Base-by-base conservation (phyloP, 805 yeast species). In the Myxozyma vanderwaltii region DNA sequence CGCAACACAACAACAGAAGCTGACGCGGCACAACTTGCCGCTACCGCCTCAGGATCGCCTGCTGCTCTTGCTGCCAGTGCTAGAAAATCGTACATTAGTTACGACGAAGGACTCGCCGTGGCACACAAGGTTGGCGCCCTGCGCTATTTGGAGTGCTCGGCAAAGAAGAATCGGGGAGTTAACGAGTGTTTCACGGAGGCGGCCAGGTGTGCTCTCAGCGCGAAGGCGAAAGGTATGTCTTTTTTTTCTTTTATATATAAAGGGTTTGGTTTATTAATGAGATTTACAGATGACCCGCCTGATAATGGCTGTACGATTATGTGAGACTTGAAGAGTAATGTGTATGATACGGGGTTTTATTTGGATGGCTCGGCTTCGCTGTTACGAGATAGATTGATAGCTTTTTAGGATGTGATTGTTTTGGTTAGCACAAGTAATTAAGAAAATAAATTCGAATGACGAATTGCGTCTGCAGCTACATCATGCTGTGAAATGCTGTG, bases 111-210 rank as follows among this genome's bases (percentile, higher is more conserved):
- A 31, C 80, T 94, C 59, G 85, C 86, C 0, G 90, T 92, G 69
- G 99, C 99, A 39, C 91, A 91, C 71, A 83, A 83, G 71, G 88
- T 94, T 45, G 97, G 97, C 24, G 98, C 99, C 0, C 78, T 91
- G 68, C 83, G 98, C 70, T 94, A 94, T 73, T 80, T 94, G 70
- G 99, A 94, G 75, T 94, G 99, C 76, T 89, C 96, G 27, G 98
- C 99, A 5, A 94, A 91, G 79, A 86, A 87, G 73, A 92, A 91
- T 74, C 83, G 96, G 70, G 99, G 99, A 66, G 99, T 94, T n/a
- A 94, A 95, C 71, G 99, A 94, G 76, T 98, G 97, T 8, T 94
- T 94, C 72, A 91, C 97, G 0, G 99, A 94, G 76, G 99, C 98
- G 45, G 97, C 98, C 6, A 85, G 99, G 73, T 91, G 96, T 70